Evolutionary conservation across 2,329 filamentous ascomycete species (phyloP), one percentile per base, ranked within the genome.

Genomic region (Pyrenochaeta sp.): DNA sequence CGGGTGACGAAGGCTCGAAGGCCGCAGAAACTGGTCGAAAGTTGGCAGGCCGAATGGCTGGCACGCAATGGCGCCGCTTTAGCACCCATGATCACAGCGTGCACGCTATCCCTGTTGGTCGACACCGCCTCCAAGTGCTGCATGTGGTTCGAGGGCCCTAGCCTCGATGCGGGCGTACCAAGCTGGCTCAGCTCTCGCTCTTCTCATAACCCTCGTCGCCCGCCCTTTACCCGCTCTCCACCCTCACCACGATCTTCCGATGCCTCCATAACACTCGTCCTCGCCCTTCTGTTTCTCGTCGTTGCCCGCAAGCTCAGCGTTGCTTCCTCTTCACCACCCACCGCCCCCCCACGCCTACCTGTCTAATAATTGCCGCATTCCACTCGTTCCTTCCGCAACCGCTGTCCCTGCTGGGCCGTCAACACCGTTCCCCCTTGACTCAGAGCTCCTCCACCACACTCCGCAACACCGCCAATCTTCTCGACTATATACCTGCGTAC

Each of bases 401-500:
- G 52, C 57, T 46, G 51, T 49, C 41, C n/a, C 46, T 49, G 48
- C 58, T 53, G 40, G 41, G 41, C 55, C 53, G 52, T 44, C 53
- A 51, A 53, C 58, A 50, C 38, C 55, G 48, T 43, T 44, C 49
- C 31, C 43, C 48, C 48, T 54, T 51, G 35, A 52, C 52, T 35
- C 49, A 35, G 14, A 34, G 40, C 38, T 27, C 35, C 46, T 47
- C 52, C 23, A 23, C 44, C 8, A n/a, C 42, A 37, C 24, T 36
- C 41, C 61, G 60, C 65, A 58, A 53, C 48, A 63, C 58, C n/a
- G 46, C 59, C 48, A 52, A 63, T 65, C 56, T 60, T 61, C 62
- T 59, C 61, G 50, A 53, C 60, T 60, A 65, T 65, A 65, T 59
- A 50, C 49, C 41, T 37, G 24, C 46, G 43, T 42, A 29, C 53